These are phyloP conservation scores for Solanum pennellii DNA, from an alignment of 257 asterid genomes.

Conservation along the genomic window DNA sequence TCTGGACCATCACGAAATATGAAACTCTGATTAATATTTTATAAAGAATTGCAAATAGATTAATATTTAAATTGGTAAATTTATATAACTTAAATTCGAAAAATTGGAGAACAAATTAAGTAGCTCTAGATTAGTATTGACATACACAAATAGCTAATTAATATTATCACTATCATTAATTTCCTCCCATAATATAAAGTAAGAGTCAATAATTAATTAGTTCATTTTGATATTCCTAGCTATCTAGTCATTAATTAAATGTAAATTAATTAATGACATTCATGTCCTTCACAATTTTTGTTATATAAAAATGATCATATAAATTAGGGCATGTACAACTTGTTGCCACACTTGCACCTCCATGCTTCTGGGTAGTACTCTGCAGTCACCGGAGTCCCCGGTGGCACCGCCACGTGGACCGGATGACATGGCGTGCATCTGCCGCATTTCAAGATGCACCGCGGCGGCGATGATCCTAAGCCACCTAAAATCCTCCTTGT, in stretches of 20 bases:
- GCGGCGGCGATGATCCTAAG: slow-evolving; percentile 54
- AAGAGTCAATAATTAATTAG: not conserved
- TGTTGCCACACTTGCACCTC: slow-evolving; percentile 59
- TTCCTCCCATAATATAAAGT: not conserved
- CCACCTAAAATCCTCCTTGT: slow-evolving; percentile 38
- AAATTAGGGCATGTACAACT: slow-evolving; percentile 33
- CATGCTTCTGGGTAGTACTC: slow-evolving; percentile 55
- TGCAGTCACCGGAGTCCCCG: slow-evolving; percentile 41
- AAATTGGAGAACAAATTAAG: not conserved
- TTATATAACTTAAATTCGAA: not conserved
- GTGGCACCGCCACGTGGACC: slow-evolving; percentile 49
- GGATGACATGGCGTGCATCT: slow-evolving; percentile 54
- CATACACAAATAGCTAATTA: not conserved
- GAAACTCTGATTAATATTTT: not conserved
- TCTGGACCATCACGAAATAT: not conserved
- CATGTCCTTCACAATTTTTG: not conserved
- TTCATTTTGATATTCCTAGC: not conserved
- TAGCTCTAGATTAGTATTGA: not conserved
- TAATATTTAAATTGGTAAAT: not conserved
- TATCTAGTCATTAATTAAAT: not conserved
- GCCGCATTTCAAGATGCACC: slow-evolving; percentile 42
- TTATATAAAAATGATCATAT: not conserved
- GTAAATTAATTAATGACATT: not conserved
- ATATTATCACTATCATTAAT: not conserved
- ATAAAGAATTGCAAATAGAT: not conserved